Evolutionary conservation across 352 stramenopile species (phyloP).

Genomic region (Globisporangium lucens): DNA sequence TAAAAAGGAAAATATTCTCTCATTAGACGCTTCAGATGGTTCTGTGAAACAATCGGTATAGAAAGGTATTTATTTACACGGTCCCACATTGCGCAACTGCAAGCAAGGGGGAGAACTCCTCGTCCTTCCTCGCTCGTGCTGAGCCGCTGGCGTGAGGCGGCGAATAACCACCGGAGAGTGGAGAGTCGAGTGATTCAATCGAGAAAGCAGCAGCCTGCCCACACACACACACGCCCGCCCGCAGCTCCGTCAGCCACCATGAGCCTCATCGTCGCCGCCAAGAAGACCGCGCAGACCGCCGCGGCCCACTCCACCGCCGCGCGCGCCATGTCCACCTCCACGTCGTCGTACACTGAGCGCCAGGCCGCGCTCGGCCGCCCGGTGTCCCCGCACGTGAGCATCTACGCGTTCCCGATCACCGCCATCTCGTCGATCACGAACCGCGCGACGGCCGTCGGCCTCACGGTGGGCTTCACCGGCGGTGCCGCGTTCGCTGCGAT

Average conservation of each 20-base stretch:
- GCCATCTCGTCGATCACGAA: conserved; percentile 95
- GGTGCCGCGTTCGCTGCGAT: conserved; percentile 70
- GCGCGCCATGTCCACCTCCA: conserved; percentile 27
- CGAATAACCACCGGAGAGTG: not conserved
- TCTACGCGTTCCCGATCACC: conserved; percentile 94
- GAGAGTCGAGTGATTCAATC: too few species aligned
- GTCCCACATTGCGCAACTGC: not conserved
- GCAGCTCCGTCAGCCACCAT: conserved; percentile 8
- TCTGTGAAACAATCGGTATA: not conserved
- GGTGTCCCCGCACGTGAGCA: conserved; percentile 95
- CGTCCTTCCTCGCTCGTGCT: not conserved
- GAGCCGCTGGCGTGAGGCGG: conserved; percentile 1
- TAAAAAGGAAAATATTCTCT: not conserved
- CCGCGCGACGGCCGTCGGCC: conserved; percentile 58
- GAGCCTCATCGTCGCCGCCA: conserved; percentile 17
- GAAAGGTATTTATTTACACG: not conserved
- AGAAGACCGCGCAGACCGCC: conserved; percentile 14
- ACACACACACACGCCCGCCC: too few species aligned
- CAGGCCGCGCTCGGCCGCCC: conserved; percentile 88
- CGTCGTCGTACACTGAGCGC: conserved; percentile 70
- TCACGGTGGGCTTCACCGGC: conserved; percentile 80
- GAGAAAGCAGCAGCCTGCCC: too few species aligned
- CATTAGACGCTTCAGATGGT: too few species aligned
- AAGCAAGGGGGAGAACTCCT: conserved; percentile 6
- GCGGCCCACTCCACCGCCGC: conserved; percentile 6